Conservation (phyloP, 2,329 filamentous ascomycete species). For the Eutypella sp. region DNA sequence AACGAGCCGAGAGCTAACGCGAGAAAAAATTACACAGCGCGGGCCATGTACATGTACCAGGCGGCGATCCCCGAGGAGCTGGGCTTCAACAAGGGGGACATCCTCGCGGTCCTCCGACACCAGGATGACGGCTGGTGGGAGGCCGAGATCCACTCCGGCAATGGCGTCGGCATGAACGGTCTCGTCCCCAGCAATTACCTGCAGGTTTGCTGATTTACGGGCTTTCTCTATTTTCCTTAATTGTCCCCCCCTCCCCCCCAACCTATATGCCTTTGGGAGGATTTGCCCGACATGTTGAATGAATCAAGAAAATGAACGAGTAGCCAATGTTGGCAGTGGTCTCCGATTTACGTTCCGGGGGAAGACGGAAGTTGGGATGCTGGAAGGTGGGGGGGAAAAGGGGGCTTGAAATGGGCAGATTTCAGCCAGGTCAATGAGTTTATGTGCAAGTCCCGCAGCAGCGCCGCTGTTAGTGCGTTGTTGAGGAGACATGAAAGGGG, state of each 20-base stretch:
- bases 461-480: too few relatives aligned
- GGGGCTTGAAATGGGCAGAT: not conserved
- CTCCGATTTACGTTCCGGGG: too few relatives aligned
- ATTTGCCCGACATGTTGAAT: too few relatives aligned
- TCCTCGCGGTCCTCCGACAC: conserved; percentile 79
- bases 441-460: too few relatives aligned
- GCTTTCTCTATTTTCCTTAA: not conserved
- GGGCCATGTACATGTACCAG: conserved; percentile 89
- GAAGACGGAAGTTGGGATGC: not conserved
- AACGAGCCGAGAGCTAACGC: conserved; percentile 16
- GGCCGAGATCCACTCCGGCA: conserved; percentile 76
- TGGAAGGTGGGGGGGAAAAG: not conserved
- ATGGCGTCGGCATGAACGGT: conserved; percentile 47
- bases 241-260: too few relatives aligned
- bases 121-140: conserved; percentile 99
- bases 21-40: conserved; percentile 54
- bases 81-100: conserved; percentile 86
- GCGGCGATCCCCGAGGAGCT: conserved; percentile 95
- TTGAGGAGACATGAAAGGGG: too few relatives aligned
- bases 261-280: too few relatives aligned
- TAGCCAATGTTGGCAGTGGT: not conserved
- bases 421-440: too few relatives aligned
- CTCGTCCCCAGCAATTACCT: conserved; percentile 67
- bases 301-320: too few relatives aligned
- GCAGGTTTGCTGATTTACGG: conserved; percentile 40